phyloP scores from a whole-genome alignment of 768 basidiomycete genomes.

The Filobasidium wieringae region DNA sequence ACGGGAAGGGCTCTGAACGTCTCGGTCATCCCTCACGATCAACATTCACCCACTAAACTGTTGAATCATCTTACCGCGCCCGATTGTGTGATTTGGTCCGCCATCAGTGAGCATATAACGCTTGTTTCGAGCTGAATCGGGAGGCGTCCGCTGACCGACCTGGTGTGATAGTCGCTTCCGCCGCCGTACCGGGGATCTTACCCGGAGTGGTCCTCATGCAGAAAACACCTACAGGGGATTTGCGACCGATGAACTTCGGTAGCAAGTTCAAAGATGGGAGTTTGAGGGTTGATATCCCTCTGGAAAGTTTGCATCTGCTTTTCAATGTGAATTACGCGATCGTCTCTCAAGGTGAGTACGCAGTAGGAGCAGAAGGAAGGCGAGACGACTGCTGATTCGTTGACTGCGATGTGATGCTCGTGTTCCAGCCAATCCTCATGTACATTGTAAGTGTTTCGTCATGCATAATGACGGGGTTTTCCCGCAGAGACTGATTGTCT shows the following conservation, averaged over 20 bases:
- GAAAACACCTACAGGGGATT: slow-evolving; percentile 63
- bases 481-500: background rate
- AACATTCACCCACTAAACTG: slow-evolving; percentile 88
- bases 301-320: slow-evolving; percentile 52
- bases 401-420: background rate
- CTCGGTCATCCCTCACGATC: slow-evolving; percentile 79
- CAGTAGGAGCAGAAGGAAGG: background rate
- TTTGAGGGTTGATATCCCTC: slow-evolving; percentile 83
- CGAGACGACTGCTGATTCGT: background rate
- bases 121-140: too few relatives aligned
- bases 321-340: slow-evolving; percentile 75
- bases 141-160: background rate
- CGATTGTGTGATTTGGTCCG: slow-evolving; percentile 50
- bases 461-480: background rate
- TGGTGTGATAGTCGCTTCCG: slow-evolving; percentile 64
- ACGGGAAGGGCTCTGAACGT: slow-evolving; percentile 91
- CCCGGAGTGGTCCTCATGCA: slow-evolving; percentile 94
- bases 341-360: slow-evolving; percentile 54
- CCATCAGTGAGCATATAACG: slow-evolving; percentile 23
- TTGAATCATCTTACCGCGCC: slow-evolving; percentile 91
- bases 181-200: slow-evolving; percentile 87
- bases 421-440: slow-evolving; percentile 54
- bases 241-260: slow-evolving; percentile 90
- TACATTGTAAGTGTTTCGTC: slow-evolving; percentile 46
- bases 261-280: slow-evolving; percentile 89